Base-by-base conservation (phyloP, 2,329 filamentous ascomycete species). In the Colletotrichum godetiae region DNA sequence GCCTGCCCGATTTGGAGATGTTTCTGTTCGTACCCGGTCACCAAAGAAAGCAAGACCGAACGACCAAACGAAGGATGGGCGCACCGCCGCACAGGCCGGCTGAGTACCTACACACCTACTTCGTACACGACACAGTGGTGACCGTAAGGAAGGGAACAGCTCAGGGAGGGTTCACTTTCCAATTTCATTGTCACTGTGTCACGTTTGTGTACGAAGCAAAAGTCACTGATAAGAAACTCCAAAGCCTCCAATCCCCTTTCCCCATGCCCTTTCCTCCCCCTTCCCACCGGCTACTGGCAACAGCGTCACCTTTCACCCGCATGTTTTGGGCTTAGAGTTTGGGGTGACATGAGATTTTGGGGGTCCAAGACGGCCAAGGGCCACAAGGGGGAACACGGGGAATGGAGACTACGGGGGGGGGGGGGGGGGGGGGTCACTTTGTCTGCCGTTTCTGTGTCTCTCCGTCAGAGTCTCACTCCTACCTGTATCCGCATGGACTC, bases 241-340 rank as follows among this genome's bases (percentile, higher is more conserved):
- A 49, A 70, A 56, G 22, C 29, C 33, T 63, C 46, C 53, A 12
- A 49, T 64, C 60, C 53, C 56, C 49, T 49, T 65, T 13, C 55
- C 56, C n/a, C 53, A 8, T 49, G n/a, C 7, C 22, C 24, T 67
- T 31, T 35, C 19, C 52, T 56, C 33, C 13, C 33, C 37, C 15
- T 42, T 19, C 37, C 37, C 15, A 42, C 37, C 37, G 37, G 37
- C 37, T 31, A 55, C 61, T 31, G 49, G 52, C 22, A 42, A 42
- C 52, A 37, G 35, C 49, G 62, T 56, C 35, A 42, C 62, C 62
- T 29, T 42, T 31, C 62, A 65, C 52, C 62, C 24, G 62, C 57
- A 49, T 58, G 52, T 72, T 31, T 63, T 37, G 65, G 53, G 42
- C 69, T 63, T 68, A 63, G 70, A 73, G 66, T 70, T 73, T 70